phyloP scores from a whole-genome alignment of 495 filamentous ascomycete genomes.

The Neurospora cerealis region DNA sequence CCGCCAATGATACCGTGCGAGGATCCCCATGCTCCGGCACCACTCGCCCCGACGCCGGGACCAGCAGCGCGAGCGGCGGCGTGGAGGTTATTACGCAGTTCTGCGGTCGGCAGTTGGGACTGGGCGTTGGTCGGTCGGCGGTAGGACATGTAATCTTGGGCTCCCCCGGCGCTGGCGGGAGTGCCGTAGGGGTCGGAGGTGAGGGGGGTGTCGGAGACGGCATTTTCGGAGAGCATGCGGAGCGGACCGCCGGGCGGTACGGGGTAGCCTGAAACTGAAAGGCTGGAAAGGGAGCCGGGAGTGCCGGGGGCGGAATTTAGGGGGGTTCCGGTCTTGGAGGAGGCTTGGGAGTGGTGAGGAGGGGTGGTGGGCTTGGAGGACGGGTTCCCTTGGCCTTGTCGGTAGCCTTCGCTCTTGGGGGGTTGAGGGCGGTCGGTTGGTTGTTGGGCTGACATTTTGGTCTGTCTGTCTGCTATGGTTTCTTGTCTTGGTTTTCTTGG shows the following conservation, averaged over 20 bases:
- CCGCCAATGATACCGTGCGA: slow-evolving; percentile 28
- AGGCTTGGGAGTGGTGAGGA: slow-evolving; percentile 30
- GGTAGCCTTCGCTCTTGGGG: slow-evolving; percentile 40
- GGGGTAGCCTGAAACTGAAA: background rate
- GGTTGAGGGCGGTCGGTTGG: slow-evolving; percentile 37
- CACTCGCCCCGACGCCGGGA: background rate
- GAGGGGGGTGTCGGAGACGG: slow-evolving; percentile 17
- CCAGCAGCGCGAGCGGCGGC: background rate
- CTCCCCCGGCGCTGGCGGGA: background rate
- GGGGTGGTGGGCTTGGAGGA: slow-evolving; percentile 20
- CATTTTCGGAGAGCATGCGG: slow-evolving; percentile 33
- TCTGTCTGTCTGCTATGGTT: too few species aligned
- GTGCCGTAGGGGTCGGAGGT: background rate
- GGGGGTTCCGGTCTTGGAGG: slow-evolving; percentile 10
- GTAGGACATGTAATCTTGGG: slow-evolving; percentile 17
- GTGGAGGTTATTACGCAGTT: slow-evolving; percentile 6
- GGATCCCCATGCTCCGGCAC: slow-evolving; percentile 19
- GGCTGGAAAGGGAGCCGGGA: background rate
- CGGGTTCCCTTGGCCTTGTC: background rate
- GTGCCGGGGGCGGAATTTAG: background rate
- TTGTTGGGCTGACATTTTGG: slow-evolving; percentile 17
- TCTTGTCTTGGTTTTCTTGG: background rate
- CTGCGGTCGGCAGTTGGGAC: background rate
- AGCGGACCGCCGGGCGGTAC: background rate
- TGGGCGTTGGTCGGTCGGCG: slow-evolving; percentile 3